Percentiles rank a stretch among this genome's conserved stretches.
Conservation (phyloP, 805 yeast species). For the Wickerhamiella bombiphila region DNA sequence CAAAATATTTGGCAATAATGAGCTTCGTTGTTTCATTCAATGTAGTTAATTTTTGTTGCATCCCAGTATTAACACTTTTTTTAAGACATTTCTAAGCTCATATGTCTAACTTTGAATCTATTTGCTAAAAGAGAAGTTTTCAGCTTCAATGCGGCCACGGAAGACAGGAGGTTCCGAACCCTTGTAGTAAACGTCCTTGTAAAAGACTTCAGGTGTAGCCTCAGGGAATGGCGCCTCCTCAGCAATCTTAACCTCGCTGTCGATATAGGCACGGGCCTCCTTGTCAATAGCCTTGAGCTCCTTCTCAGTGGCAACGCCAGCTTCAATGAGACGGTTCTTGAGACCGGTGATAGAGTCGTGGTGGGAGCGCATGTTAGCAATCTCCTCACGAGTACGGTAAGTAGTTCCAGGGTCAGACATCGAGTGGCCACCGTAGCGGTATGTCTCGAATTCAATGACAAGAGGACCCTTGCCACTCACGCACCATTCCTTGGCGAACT, state of each 20-base stretch:
- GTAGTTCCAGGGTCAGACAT: constrained; percentile 99
- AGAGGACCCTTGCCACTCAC: constrained; percentile 89
- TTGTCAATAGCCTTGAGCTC: constrained; percentile 91
- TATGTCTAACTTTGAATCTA: too few species aligned
- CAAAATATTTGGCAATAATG: not conserved
- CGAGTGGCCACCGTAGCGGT: constrained; percentile 99
- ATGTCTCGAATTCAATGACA: constrained; percentile 93
- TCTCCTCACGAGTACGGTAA: constrained; percentile 99
- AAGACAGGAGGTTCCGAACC: constrained; percentile 85
- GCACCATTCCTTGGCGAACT: constrained; percentile 94
- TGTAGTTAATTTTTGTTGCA: too few species aligned
- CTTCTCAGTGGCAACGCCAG: constrained; percentile 78
- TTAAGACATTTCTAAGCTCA: too few species aligned
- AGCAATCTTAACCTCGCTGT: constrained; percentile 85
- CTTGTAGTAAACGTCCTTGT: constrained; percentile 91
- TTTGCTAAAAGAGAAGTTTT: not conserved
- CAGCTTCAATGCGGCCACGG: constrained; percentile 61
- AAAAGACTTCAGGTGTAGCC: constrained; percentile 84
- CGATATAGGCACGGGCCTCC: constrained; percentile 90
- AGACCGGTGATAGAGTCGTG: constrained; percentile 96
- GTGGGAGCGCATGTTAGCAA: constrained; percentile 97
- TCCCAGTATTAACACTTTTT: too few species aligned
- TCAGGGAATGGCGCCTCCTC: constrained; percentile 92
- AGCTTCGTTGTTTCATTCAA: too few species aligned
- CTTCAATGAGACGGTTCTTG: constrained; percentile 71